Evolutionary conservation across 1,284 basidiomycete species (phyloP).

Genomic region (Hypsizygus ulmarius): DNA sequence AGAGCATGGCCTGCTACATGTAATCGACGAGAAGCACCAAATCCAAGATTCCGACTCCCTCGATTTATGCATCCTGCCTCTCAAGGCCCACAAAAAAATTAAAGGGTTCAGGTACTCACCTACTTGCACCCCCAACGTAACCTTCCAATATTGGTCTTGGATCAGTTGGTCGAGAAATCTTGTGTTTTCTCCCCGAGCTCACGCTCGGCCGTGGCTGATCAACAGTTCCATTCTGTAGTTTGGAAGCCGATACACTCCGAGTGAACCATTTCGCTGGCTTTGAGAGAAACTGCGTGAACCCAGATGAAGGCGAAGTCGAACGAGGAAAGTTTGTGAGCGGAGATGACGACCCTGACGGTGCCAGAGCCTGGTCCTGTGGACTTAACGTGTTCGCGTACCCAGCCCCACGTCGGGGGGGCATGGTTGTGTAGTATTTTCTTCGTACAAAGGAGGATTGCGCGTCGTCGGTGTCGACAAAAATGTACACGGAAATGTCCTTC

Average conservation of each 20-base stretch:
- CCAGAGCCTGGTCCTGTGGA: constrained; percentile 29
- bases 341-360: constrained; percentile 27
- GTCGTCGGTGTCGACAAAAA: constrained; percentile 10
- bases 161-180: constrained; percentile 80
- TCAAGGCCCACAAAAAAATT: constrained; percentile 1
- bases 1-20: no score
- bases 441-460: constrained; percentile 4
- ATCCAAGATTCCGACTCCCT: neutral
- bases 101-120: constrained; percentile 35
- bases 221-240: constrained; percentile 23
- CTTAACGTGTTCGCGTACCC: constrained; percentile 29
- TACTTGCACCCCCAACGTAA: constrained; percentile 45
- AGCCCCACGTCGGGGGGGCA: constrained; percentile 36
- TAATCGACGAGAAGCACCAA: neutral
- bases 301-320: constrained; percentile 40
- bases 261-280: constrained; percentile 46
- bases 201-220: constrained; percentile 50
- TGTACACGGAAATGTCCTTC: constrained; percentile 4
- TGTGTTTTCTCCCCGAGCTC: constrained; percentile 61
- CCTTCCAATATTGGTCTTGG: constrained; percentile 66
- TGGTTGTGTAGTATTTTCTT: constrained; percentile 16
- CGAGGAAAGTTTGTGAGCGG: constrained; percentile 30
- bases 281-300: constrained; percentile 41
- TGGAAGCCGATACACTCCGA: constrained; percentile 40
- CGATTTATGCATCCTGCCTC: neutral